These are phyloP conservation scores for Boletus rubroflammeus DNA, from an alignment of 768 basidiomycete species.

Conservation along the genomic window DNA sequence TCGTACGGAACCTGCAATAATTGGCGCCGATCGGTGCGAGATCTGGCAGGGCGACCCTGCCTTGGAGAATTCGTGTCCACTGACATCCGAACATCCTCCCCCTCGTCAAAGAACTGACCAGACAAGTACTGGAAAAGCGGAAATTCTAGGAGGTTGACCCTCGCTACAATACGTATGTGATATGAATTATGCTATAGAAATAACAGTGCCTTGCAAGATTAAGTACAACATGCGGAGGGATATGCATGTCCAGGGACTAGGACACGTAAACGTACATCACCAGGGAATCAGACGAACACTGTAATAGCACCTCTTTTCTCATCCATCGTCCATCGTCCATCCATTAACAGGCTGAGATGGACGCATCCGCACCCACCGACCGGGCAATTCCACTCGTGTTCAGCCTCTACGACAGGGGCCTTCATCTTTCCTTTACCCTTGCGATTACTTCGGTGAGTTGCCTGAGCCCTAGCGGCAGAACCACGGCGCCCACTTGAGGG, in stretches of 20 bases:
- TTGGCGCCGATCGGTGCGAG: neutral
- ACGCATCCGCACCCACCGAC: constrained; percentile 50
- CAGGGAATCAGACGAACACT: constrained; percentile 35
- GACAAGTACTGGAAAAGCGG: neutral
- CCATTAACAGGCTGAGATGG: constrained; percentile 56
- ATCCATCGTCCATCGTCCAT: constrained; percentile 60
- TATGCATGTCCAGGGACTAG: neutral
- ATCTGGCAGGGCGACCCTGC: neutral
- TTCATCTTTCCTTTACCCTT: constrained; percentile 36
- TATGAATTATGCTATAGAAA: constrained; percentile 13
- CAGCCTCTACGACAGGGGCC: constrained; percentile 40
- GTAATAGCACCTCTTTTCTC: constrained; percentile 39
- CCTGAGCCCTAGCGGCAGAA: neutral
- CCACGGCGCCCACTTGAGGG: constrained; percentile 9
- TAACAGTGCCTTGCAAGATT: neutral
- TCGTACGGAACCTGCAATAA: neutral
- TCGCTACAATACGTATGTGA: constrained; percentile 16
- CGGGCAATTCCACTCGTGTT: constrained; percentile 62
- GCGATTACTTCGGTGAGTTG: constrained; percentile 19
- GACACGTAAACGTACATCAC: constrained; percentile 18
- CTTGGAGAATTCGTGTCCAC: neutral
- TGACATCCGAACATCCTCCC: neutral
- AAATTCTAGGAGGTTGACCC: neutral
- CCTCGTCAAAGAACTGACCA: neutral
- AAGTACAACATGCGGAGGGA: constrained; percentile 1